Evolutionary conservation across 306 rosid species (phyloP).

Genomic region (Potentilla sterilis): DNA sequence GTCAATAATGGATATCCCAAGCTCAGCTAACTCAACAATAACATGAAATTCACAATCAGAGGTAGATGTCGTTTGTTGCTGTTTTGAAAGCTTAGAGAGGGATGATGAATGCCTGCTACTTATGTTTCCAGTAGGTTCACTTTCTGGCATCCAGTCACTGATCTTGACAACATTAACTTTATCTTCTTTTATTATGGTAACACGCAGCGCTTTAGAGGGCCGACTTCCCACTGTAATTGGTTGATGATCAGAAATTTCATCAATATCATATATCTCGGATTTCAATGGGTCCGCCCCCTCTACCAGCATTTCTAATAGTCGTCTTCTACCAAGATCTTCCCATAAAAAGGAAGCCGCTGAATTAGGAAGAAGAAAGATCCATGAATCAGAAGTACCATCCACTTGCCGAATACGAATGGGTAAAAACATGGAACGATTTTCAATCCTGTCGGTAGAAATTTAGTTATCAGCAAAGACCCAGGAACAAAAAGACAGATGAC

Average conservation of each 20-base stretch:
- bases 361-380: constrained; percentile 82
- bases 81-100: constrained; percentile 39
- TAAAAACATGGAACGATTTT: constrained; percentile 83
- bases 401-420: constrained; percentile 86
- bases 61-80: constrained; percentile 45
- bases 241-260: constrained; percentile 79
- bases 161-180: constrained; percentile 70
- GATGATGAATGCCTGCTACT: constrained; percentile 44
- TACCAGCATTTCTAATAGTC: constrained; percentile 62
- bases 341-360: constrained; percentile 81
- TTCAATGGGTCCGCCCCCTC: constrained; percentile 73
- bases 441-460: constrained; percentile 64
- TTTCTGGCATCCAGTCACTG: constrained; percentile 93
- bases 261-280: constrained; percentile 73
- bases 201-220: constrained; percentile 66
- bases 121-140: constrained; percentile 47
- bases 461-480: constrained; percentile 19
- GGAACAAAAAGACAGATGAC: constrained; percentile 10
- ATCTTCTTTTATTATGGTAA: constrained; percentile 78
- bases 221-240: constrained; percentile 56
- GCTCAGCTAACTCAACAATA: constrained; percentile 76
- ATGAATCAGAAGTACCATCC: constrained; percentile 71
- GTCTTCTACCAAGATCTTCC: constrained; percentile 98
- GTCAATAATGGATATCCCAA: constrained; percentile 82
- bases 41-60: constrained; percentile 78